These are phyloP conservation scores for Chaetomium sp. DNA, from an alignment of 2,329 filamentous ascomycete genomes.

Conservation along the genomic window DNA sequence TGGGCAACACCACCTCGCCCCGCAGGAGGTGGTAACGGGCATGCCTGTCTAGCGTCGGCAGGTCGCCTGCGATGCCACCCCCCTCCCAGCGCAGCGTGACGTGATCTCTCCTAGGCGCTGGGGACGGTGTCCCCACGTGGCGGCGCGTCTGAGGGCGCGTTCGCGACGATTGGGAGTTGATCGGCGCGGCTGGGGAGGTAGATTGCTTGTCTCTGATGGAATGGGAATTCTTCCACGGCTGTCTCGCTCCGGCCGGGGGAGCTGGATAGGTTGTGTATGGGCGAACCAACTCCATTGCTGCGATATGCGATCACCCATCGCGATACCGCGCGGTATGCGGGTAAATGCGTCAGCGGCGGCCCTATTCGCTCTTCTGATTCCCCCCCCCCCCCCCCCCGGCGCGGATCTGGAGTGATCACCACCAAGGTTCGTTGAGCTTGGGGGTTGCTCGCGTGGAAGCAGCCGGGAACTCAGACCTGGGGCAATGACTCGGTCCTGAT, in stretches of 20 bases:
- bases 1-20: background rate
- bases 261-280: background rate
- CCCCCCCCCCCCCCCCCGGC: background rate
- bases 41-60: background rate
- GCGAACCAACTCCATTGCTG: background rate
- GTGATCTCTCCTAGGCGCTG: background rate
- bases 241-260: background rate
- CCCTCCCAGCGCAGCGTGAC: background rate
- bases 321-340: slow-evolving; percentile 2
- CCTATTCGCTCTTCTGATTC: background rate
- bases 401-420: background rate
- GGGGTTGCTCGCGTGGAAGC: background rate
- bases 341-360: background rate
- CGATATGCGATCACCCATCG: background rate
- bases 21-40: background rate
- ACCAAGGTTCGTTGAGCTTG: background rate
- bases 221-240: background rate
- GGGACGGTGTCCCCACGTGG: background rate
- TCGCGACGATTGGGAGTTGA: background rate
- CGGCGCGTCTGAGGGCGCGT: background rate
- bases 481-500: background rate
- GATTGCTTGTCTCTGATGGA: background rate
- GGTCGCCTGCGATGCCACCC: slow-evolving; percentile 16
- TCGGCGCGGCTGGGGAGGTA: background rate
- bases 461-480: background rate